Evolutionary conservation across 805 yeast genomes (phyloP), one percentile per base, ranked within the genome.

Genomic region (Starmerella floris): DNA sequence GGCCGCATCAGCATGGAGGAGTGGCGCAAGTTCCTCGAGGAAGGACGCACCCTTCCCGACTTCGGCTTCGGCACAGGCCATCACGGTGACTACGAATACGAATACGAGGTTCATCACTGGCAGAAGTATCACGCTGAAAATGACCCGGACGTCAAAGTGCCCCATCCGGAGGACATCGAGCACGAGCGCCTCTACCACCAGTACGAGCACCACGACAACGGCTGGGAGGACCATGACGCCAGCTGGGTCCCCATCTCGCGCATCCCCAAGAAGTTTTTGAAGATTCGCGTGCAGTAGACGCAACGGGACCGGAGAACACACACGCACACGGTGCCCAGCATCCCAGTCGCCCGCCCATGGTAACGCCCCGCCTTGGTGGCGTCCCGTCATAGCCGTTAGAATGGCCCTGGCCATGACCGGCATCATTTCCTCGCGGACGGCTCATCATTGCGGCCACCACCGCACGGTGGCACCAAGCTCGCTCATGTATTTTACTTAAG

Each of bases 41-140:
- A 60, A 11, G 93, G 93, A 8, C 79, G 80, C 1, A 73, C 73
- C 49, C 73, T 88, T 56, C 96, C 96, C 1, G 96, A 88, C 60
- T 76, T 87, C 59, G 94, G 95, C 8, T 76, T 78, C 45, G 97
- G 96, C 25, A 87, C 83, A 6, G 95, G 95, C 23, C 95, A 87
- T 57, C 95, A 87, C 63, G 79, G 85, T 28, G 95, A 83, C 63
- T 88, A 85, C 56, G 97, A 87, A 61, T 72, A 75, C 52, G 96
- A 87, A 59, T 88, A 87, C 58, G 96, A 88, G 59, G 77, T 83
- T 44, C 96, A 87, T 60, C 97, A 87, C 60, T 88, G 96, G 96
- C 73, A 77, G 46, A 67, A 84, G 62, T 60, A 50, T 44, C 67
- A 64, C 48, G 52, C 58, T n/a, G 59, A 82, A 51, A 62, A 68